Base-by-base conservation (phyloP, 768 basidiomycete species). In the Exidia glandulosa region DNA sequence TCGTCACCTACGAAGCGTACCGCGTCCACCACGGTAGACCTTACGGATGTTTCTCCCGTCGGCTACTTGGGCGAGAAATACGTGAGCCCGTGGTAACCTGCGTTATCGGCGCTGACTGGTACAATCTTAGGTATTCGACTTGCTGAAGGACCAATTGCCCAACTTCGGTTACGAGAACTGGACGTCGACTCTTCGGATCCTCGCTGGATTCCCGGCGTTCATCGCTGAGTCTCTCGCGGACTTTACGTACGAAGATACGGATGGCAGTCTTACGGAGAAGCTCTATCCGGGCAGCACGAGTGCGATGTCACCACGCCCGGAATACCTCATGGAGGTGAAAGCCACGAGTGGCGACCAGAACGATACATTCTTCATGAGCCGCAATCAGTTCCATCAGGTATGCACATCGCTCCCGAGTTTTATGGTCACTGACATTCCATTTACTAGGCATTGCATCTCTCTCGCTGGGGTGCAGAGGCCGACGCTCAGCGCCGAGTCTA, bases 261-360 rank as follows among this genome's bases (percentile, higher is more conserved):
- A 59, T 2, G 68, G 69, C 25, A 47, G 58, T 3, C 57, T 71
- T 16, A 71, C 70, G 7, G 58, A 58, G 16, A 29, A 34, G 23
- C 58, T 65, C 57, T 63, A 61, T 23, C 61, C 62, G 55, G 59
- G 60, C 33, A 58, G 29, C 19, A 32, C 61, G 1, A 13, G 7
- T 23, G 69, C 67, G 70, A 60, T 56, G 2, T 62, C 54, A 16
- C 56, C 37, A 10, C 68, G 69, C 67, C 69, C 70, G 10, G 60
- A 48, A 27, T 71, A 68, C 56, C 60, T 70, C 48, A 60, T 71
- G 25, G 70, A 71, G 57, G 68, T 71, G 50, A 71, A 71, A 61
- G 59, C 70, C 2, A 68, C 70, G 27, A 56, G 61, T 2, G 58
- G 62, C 25, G 34, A 60, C 10, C 61, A 56, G 32, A 30, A 32